Base-by-base conservation (phyloP, 768 basidiomycete species). In the Boletus edulis region DNA sequence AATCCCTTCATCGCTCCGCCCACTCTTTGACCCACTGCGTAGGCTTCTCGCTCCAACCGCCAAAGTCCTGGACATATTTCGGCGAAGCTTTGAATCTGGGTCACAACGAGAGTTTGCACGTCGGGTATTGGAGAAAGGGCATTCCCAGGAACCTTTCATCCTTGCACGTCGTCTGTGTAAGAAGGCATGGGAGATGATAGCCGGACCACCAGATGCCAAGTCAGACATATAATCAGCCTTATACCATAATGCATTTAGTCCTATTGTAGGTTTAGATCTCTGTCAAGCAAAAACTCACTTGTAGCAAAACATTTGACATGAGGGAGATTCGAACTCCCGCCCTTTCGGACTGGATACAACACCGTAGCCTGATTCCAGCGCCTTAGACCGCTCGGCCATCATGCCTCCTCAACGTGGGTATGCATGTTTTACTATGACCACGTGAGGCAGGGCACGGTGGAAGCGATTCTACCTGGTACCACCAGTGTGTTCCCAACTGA, bases 51-150 rank as follows among this genome's bases (percentile, higher is more conserved):
- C 76, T 3, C 89, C 89, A 3, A 78, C 86, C 1, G 61, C 72
- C 49, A 79, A 75, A 49, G 77, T 79, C 17, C 64, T 89, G 11
- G 68, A 67, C 13, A 78, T 85, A 22, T 70, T 84, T 22, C 78
- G 69, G 32, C 78, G 81, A 38, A 87, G 79, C 54, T 56, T 87
- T 15, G 65, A 72, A 15, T 81, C 80, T 1, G 87, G 88, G 12
- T 79, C 81, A 54, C 82, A 86, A 56, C 74, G 64, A 46, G 72
- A 82, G 60, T 81, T 91, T 63, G 83, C 79, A 3, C 62, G 62
- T 31, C 81, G 82, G 4, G 69, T 85, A 15, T 83, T 81, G 80
- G 82, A 86, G 64, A 89, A 86, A 65, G 81, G 85, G 17, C 76
- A 73, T 70, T 80, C 82, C 1, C 75, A 76, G 13, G 85, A 89